These are phyloP conservation scores for Naematelia encephala DNA, from an alignment of 768 basidiomycete genomes.

Conservation along the genomic window DNA sequence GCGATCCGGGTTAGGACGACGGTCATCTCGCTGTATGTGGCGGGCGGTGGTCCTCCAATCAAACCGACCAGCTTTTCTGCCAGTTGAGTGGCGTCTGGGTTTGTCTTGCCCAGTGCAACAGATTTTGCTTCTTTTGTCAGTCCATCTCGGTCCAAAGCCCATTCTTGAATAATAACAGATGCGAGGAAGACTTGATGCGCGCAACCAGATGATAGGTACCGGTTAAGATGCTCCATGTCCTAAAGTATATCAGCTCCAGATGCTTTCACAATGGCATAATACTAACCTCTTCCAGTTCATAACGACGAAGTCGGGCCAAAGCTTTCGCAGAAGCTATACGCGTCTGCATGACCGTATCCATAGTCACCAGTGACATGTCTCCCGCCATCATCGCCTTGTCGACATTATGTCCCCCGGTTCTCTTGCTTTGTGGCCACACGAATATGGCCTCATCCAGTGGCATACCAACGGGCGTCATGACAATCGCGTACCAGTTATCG, in stretches of 20 bases:
- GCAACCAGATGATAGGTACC: constrained; percentile 80
- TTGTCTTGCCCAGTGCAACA: constrained; percentile 2
- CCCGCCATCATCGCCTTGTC: constrained; percentile 94
- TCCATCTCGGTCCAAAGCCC: constrained; percentile 61
- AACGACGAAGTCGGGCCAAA: constrained; percentile 55
- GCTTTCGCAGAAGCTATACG: constrained; percentile 74
- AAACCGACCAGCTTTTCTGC: constrained; percentile 65
- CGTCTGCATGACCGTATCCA: constrained; percentile 73
- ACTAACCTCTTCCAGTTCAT: constrained; percentile 51
- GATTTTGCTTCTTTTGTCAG: not conserved
- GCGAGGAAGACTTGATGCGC: constrained; percentile 86
- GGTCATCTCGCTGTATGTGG: constrained; percentile 87
- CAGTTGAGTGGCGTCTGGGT: constrained; percentile 49
- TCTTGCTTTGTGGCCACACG: constrained; percentile 58
- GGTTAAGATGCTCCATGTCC: constrained; percentile 69
- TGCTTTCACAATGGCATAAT: not conserved
- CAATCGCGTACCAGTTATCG: constrained; percentile 69
- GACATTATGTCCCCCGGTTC: constrained; percentile 68
- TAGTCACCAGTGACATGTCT: constrained; percentile 75
- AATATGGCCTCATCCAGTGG: constrained; percentile 69
- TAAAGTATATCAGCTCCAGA: constrained; percentile 54
- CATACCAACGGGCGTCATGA: constrained; percentile 86
- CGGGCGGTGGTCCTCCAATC: constrained; percentile 71
- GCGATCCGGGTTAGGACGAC: constrained; percentile 75
- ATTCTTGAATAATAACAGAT: constrained; percentile 85